Conservation (phyloP, 495 filamentous ascomycete species). For the Penicillium lagena region DNA sequence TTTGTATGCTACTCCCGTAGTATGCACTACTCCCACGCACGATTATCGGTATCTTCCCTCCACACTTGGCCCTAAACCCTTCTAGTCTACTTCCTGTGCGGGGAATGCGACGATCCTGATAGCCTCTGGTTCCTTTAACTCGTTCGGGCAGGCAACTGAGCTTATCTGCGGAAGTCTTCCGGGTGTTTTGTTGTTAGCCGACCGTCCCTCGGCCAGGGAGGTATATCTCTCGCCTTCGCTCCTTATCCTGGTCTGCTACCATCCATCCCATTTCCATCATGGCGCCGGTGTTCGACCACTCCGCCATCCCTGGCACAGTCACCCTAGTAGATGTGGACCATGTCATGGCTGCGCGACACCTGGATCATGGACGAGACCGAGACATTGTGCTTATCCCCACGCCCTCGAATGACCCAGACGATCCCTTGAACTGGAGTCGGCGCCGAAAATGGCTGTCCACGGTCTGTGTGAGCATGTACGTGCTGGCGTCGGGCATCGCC, state of each 20-base stretch:
- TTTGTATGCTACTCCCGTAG: not conserved
- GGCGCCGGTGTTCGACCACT: constrained; percentile 30
- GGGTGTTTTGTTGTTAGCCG: not conserved
- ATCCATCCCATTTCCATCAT: constrained; percentile 7
- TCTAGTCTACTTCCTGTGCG: not conserved
- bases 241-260: not conserved
- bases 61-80: no score
- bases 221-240: not conserved
- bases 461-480: constrained; percentile 38
- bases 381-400: constrained; percentile 56
- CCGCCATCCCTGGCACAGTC: constrained; percentile 47
- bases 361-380: constrained; percentile 23
- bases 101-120: not conserved
- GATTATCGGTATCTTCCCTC: no score
- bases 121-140: no score
- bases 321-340: constrained; percentile 48
- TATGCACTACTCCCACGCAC: no score
- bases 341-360: constrained; percentile 36
- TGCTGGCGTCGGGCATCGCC: constrained; percentile 51
- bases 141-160: no score
- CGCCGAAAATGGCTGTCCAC: constrained; percentile 49
- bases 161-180: not conserved
- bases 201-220: no score
- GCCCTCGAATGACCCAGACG: constrained; percentile 52
- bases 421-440: constrained; percentile 57